Evolutionary conservation across 2,329 filamentous ascomycete species (phyloP).

Genomic region (Colletotrichum lupini): DNA sequence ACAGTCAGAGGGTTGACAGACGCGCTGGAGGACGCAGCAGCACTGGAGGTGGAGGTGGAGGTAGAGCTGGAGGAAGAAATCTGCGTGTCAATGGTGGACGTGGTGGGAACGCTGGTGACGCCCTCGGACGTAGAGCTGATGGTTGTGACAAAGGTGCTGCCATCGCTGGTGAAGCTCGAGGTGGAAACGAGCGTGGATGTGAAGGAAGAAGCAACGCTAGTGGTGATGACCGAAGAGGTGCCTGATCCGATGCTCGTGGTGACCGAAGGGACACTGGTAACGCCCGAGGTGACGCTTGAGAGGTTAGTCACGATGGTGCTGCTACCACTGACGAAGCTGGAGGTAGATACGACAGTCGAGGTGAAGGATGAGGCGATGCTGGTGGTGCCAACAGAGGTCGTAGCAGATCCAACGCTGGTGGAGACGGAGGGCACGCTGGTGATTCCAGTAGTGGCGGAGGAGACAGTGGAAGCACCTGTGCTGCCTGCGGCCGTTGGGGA

Average conservation of each 20-base stretch:
- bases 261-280: not conserved
- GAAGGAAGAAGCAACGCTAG: not conserved
- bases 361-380: not conserved
- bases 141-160: not conserved
- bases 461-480: no score
- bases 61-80: not conserved
- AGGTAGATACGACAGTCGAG: not conserved
- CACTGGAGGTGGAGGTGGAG: not conserved
- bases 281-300: no score
- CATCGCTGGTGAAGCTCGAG: not conserved
- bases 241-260: not conserved
- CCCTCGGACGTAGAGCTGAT: not conserved
- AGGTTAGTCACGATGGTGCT: not conserved
- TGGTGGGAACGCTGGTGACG: not conserved
- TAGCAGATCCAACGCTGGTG: not conserved
- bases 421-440: not conserved
- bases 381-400: not conserved
- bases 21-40: not conserved
- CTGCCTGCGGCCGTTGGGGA: no score
- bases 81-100: not conserved
- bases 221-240: not conserved
- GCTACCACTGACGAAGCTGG: not conserved
- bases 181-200: not conserved
- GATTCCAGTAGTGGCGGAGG: no score
- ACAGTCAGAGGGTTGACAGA: constrained; percentile 12